Base-by-base conservation (phyloP, 805 yeast genomes). In the Yarrowia sp. region DNA sequence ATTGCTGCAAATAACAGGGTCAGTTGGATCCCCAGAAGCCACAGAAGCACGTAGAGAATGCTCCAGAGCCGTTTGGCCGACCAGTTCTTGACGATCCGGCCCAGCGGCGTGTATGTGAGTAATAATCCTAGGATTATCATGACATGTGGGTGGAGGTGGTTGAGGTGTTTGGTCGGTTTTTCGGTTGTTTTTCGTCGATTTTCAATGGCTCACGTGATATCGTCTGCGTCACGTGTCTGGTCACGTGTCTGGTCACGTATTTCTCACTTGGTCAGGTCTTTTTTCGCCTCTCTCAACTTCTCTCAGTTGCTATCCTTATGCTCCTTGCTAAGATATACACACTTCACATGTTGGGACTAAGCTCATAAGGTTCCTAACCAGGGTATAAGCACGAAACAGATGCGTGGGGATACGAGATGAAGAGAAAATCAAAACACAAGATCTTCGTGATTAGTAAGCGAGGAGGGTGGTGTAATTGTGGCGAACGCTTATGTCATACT, bases 1-100 rank as follows among this genome's bases (percentile, higher is more conserved):
- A 72, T 52, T 9, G 72, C 70, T 9, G 76, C 76, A 19, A 70
- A 15, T 11, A 68, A 40, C 2, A 63, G 56, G 11, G 67, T 48
- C 22, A 63, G 45, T 15, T 63, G 67, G 52, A 59, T 45, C 52
- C 65, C 65, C 52, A 59, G 52, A 3, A 59, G 65, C 65, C 65
- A 59, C 52, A 59, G 42, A 43, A 59, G 65, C 52, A 59, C 42
- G 42, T 43, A 43, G 8, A 59, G 41, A 12, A 59, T n/a, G 65
- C 52, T 59, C 65, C 65, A 59, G 16, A 59, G 65, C 32, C 52
- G 50, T 59, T 59, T 59, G 32, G 52, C 52, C 14, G 65, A 59
- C 65, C 50, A 45, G 14, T 8, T 22, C 11, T 19, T 35, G 35
- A 43, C 35, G 12, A 59, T 48, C 16, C 52, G 50, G 32, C 65